phyloP scores from a whole-genome alignment of 2,329 filamentous ascomycete genomes.

The Sphaerostilbella broomeana region DNA sequence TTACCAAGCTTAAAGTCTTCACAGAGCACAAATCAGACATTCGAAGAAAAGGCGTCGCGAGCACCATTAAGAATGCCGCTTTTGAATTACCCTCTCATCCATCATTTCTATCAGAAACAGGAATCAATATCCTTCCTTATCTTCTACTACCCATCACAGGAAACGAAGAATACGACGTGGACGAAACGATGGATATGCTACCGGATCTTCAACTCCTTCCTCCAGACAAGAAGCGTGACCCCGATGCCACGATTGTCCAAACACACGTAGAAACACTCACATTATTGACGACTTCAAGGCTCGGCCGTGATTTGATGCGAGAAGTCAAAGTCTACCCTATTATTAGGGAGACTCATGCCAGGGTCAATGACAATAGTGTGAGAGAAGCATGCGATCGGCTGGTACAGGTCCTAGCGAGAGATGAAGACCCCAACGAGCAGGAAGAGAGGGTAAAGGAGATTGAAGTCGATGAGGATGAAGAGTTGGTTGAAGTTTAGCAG shows the following conservation, averaged over 20 bases:
- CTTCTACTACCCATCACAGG: constrained; percentile 83
- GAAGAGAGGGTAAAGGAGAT: constrained; percentile 39
- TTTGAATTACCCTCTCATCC: constrained; percentile 74
- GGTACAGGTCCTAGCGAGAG: constrained; percentile 81
- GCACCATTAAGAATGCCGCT: constrained; percentile 87
- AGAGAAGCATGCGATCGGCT: constrained; percentile 79
- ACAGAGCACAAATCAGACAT: constrained; percentile 83
- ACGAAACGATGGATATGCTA: constrained; percentile 81
- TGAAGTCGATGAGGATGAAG: constrained; percentile 45
- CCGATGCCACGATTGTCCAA: constrained; percentile 67
- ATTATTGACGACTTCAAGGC: constrained; percentile 70
- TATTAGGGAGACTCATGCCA: constrained; percentile 75
- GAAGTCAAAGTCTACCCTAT: constrained; percentile 81
- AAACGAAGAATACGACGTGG: constrained; percentile 78
- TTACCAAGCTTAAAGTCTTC: constrained; percentile 90
- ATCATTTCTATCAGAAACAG: constrained; percentile 61
- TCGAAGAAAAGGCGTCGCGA: constrained; percentile 87
- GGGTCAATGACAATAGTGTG: constrained; percentile 71
- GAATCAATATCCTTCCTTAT: constrained; percentile 80
- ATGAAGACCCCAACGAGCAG: constrained; percentile 52
- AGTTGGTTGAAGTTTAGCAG: constrained; percentile 51
- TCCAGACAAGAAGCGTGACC: constrained; percentile 81
- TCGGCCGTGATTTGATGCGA: constrained; percentile 68
- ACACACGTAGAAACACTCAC: constrained; percentile 87
- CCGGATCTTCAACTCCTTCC: constrained; percentile 84